Evolutionary conservation across 179 eudicot species (phyloP).

Genomic region (Beta macrorhiza): DNA sequence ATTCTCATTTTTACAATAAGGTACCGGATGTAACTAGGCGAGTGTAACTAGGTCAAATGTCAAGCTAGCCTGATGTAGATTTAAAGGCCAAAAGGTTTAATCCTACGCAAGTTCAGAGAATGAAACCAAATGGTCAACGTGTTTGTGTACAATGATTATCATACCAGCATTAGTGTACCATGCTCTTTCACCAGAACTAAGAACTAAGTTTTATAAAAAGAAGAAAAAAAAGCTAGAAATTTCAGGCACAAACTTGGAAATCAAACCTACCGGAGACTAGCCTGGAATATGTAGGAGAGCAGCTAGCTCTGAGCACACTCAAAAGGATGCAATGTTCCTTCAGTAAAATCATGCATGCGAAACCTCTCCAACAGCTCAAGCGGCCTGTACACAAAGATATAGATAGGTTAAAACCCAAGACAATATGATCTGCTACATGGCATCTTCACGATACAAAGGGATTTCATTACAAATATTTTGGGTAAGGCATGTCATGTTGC

Average conservation of each 20-base stretch:
- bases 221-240: background rate
- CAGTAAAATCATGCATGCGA: slow-evolving; percentile 79
- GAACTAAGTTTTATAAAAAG: background rate
- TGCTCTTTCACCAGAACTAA: background rate
- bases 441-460: background rate
- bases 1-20: no score
- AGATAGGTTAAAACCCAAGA: background rate
- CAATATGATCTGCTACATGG: background rate
- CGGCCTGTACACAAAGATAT: slow-evolving; percentile 48
- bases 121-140: background rate
- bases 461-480: background rate
- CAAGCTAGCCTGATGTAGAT: background rate
- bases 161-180: background rate
- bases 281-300: slow-evolving; percentile 8
- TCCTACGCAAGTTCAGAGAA: background rate
- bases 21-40: background rate
- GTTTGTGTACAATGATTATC: background rate
- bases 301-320: slow-evolving; percentile 88
- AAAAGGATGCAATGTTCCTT: slow-evolving; percentile 80
- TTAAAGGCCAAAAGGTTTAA: background rate
- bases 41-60: background rate
- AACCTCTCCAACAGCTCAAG: slow-evolving; percentile 81
- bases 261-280: slow-evolving; percentile 7
- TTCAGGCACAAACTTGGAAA: background rate
- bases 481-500: background rate